Base-by-base conservation (phyloP, 176 grass and related monocot genomes). In the Dactylis glomerata region DNA sequence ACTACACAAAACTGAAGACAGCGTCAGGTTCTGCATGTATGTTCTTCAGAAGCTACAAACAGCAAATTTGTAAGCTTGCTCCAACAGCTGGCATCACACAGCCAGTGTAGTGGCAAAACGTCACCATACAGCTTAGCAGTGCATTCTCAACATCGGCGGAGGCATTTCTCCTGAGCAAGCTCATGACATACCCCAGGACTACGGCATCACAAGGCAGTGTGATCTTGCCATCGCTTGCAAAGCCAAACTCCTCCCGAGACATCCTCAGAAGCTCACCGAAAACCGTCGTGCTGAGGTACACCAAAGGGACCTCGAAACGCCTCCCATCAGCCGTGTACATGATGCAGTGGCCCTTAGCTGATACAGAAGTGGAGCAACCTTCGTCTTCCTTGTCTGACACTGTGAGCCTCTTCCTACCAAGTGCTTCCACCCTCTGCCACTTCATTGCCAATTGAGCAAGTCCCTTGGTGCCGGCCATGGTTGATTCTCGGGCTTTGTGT, bases 221-320 rank as follows among this genome's bases (percentile, higher is more conserved):
- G 64, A 97, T 91, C 14, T 56, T 77, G 4, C 82, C 87, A 8
- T 87, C 40, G 0, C 28, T 37, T 0, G 22, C 27, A 49, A 89
- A 93, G 2, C 91, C 84, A 4, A 91, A 96, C 63, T 90, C 89
- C 22, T 97, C 94, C 75, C 71, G 87, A 0, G 92, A 86, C 64
- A 94, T 59, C 54, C 49, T 31, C 10, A 94, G 80, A 42, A 97
- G 85, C 80, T 88, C 83, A 7, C 10, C 3, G 16, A 94, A 78
- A 38, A 97, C 52, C 1, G 14, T 8, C 0, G 20, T 90, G 52
- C 79, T 56, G 3, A 97, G 91, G 51, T 79, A 90, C 8, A 9
- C 30, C 54, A 93, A 31, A 0, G 89, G 92, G 11, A 92, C 88
- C 85, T 92, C 85, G 31, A 97, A 94, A 44, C 87, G 79, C 30